phyloP scores from a whole-genome alignment of 805 yeast species.

The Lipomyces yamadae region DNA sequence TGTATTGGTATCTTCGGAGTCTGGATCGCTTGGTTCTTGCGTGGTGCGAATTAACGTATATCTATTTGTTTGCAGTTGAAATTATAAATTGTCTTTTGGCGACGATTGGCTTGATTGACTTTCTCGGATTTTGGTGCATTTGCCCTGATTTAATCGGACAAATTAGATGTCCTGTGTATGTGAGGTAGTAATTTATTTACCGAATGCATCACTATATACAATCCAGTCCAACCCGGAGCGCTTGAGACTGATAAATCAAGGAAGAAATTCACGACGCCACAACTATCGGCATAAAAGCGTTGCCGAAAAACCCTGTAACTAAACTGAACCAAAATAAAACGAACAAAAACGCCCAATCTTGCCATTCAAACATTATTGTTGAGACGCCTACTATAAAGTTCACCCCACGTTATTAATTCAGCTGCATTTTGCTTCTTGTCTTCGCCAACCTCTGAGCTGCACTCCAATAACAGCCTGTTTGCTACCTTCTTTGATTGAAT shows the following conservation, averaged over 20 bases:
- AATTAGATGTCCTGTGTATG: background rate
- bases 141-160: background rate
- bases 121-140: background rate
- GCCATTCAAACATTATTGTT: conserved; percentile 1
- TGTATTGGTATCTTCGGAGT: conserved; percentile 30
- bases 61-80: background rate
- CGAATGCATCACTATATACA: background rate
- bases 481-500: background rate
- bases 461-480: background rate
- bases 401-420: conserved; percentile 24
- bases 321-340: background rate
- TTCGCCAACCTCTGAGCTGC: background rate
- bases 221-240: background rate
- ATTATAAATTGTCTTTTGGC: background rate
- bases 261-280: background rate
- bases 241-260: background rate
- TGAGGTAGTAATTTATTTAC: background rate
- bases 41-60: conserved; percentile 17
- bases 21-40: conserved; percentile 33
- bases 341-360: background rate
- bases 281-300: background rate
- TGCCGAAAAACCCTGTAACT: no score
- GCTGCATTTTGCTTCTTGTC: background rate
- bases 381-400: conserved; percentile 23
- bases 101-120: background rate